phyloP scores from a whole-genome alignment of 2,329 filamentous ascomycete species.

The Trichoderma sp. region DNA sequence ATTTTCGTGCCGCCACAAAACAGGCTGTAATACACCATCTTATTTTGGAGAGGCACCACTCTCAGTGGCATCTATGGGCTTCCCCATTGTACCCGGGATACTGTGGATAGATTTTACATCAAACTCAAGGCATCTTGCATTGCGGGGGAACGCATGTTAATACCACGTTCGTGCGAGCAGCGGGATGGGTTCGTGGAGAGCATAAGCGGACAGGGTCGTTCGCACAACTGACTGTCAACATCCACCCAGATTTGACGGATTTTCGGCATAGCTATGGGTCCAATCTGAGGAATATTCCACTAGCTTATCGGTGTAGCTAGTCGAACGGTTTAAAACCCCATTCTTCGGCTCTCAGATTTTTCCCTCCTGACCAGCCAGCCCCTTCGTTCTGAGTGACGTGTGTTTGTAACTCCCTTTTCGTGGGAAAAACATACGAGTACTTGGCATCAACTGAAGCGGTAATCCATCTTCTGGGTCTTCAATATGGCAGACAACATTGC shows the following conservation, averaged over 20 bases:
- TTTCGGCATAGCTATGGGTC: slow-evolving; percentile 16
- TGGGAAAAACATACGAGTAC: neutral
- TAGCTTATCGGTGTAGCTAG: neutral
- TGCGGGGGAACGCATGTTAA: neutral
- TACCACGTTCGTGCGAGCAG: neutral
- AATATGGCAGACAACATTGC: neutral
- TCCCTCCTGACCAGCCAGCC: neutral
- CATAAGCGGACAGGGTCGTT: neutral
- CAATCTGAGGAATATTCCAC: neutral
- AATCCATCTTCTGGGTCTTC: neutral
- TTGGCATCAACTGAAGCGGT: neutral
- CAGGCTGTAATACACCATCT: neutral
- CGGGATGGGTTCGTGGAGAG: neutral
- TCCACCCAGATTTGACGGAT: neutral
- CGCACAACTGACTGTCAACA: neutral
- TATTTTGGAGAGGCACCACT: neutral
- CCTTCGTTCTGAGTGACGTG: neutral
- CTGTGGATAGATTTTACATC: slow-evolving; percentile 8
- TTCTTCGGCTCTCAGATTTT: neutral
- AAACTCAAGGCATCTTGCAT: neutral
- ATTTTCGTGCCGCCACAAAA: slow-evolving; percentile 11
- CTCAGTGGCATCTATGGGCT: neutral
- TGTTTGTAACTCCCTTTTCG: neutral
- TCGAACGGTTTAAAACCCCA: neutral
- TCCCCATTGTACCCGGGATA: slow-evolving; percentile 2